Conservation (phyloP, 1,139 yeast species). For the Kodamaea fungicola region DNA sequence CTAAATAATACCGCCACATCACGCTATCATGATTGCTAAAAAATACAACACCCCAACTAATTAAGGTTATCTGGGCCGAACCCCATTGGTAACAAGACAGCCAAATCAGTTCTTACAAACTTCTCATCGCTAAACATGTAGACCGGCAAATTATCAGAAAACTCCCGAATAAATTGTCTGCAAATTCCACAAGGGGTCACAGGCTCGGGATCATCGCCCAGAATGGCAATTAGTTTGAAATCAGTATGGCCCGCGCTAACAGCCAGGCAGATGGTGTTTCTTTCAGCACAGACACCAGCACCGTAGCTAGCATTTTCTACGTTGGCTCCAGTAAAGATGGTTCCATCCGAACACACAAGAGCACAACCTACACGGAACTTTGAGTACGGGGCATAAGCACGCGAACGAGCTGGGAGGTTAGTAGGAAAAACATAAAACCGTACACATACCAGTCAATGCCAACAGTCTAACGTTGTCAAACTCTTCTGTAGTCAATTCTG, state of each 20-base stretch:
- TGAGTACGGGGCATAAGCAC: constrained; percentile 80
- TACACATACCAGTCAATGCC: constrained; percentile 31
- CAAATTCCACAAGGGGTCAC: constrained; percentile 95
- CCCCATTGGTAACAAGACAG: constrained; percentile 73
- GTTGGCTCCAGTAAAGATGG: constrained; percentile 69
- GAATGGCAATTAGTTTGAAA: constrained; percentile 66
- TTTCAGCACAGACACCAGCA: constrained; percentile 87
- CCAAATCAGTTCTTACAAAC: constrained; percentile 43
- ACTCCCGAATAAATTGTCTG: constrained; percentile 83
- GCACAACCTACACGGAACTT: constrained; percentile 87
- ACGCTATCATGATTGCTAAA: too few relatives aligned
- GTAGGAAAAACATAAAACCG: background rate
- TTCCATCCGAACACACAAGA: constrained; percentile 50
- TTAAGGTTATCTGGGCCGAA: constrained; percentile 78
- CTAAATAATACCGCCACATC: too few relatives aligned
- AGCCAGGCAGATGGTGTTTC: constrained; percentile 72
- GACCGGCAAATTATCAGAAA: constrained; percentile 50
- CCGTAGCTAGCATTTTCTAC: constrained; percentile 93
- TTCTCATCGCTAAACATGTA: constrained; percentile 60
- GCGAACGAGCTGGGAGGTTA: constrained; percentile 38
- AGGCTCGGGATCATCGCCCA: constrained; percentile 57
- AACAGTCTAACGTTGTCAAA: constrained; percentile 21
- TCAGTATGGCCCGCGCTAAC: constrained; percentile 45
- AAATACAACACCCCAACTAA: too few relatives aligned
- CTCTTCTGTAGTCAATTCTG: constrained; percentile 22